Evolutionary conservation across 2,329 filamentous ascomycete species (phyloP).

Genomic region (Hyphodiscus sp.): DNA sequence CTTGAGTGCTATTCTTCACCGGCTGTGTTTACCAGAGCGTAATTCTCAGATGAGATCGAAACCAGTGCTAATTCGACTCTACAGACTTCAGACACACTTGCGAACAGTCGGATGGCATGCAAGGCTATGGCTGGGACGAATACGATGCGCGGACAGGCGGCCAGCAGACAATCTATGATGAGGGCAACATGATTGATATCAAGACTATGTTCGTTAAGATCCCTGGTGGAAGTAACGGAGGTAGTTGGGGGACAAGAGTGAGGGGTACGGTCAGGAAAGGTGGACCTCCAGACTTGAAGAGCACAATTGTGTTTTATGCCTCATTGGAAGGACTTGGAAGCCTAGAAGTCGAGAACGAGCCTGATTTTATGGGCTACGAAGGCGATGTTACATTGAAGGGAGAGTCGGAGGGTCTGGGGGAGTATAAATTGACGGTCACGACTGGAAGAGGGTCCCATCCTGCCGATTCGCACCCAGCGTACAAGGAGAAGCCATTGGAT

Average conservation of each 20-base stretch:
- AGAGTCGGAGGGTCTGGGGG: slow-evolving; percentile 63
- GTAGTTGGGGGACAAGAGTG: slow-evolving; percentile 86
- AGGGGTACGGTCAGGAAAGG: slow-evolving; percentile 72
- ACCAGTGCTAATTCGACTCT: background rate
- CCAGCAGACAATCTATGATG: slow-evolving; percentile 84
- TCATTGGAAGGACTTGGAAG: slow-evolving; percentile 69
- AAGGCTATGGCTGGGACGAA: slow-evolving; percentile 95
- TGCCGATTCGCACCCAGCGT: slow-evolving; percentile 58
- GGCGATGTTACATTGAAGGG: slow-evolving; percentile 66
- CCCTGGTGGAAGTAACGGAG: slow-evolving; percentile 75
- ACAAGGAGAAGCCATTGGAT: slow-evolving; percentile 63
- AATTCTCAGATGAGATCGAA: no score
- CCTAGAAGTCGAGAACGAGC: slow-evolving; percentile 51
- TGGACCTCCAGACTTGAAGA: slow-evolving; percentile 61
- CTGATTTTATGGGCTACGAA: slow-evolving; percentile 47
- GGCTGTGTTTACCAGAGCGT: no score
- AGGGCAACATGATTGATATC: slow-evolving; percentile 80
- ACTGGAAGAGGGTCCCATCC: slow-evolving; percentile 58
- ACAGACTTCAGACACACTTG: slow-evolving; percentile 87
- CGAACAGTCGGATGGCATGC: slow-evolving; percentile 90
- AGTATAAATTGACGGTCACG: slow-evolving; percentile 74
- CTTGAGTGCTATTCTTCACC: background rate
- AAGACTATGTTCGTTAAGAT: slow-evolving; percentile 93
- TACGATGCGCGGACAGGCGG: slow-evolving; percentile 88
- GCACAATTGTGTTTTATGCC: slow-evolving; percentile 75